Evolutionary conservation across 371 early-diverging fungal species (phyloP), one percentile per base, ranked within the genome.

Genomic region (Batrachochytrium dendrobatidis): DNA sequence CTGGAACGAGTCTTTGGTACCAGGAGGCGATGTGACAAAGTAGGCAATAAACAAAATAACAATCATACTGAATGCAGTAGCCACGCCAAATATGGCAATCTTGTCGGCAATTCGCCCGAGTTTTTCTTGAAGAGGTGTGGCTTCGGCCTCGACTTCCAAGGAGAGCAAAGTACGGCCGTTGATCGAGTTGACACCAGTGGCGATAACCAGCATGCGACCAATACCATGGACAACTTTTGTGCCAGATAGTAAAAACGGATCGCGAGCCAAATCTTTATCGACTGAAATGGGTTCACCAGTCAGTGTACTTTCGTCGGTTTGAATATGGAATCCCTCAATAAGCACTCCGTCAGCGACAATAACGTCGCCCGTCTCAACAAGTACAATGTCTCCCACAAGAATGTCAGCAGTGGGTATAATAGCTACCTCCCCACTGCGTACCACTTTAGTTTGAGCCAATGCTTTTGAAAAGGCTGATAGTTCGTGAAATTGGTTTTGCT

Each of bases 311-410:
- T 91, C 72, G 60, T 72, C 76, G n/a, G 58, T 24, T 18, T 52
- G 29, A 25, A 72, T 26, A 52, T 65, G 62, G 61, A 63, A 67
- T 0, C 64, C 63, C 32, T 64, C 51, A 29, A 76, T 44, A 28
- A 72, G 55, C n/a, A n/a, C n/a, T 60, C 91, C 91, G 67, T 97
- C 97, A 18, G 85, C 95, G 0, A 88, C 81, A 48, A 95, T 73
- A 39, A 95, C 86, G 64, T 95, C 96, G 55, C 97, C 98, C n/a
- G 94, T 90, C 68, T 97, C 95, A 35, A 97, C 76, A 50, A 85
- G 63, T 58, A 95, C 68, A 48, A 97, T 76, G 66, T 96, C 96
- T 4, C 46, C 95, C 94, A 20, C 31, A 3, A 17, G 32, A 39
- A n/a, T 54, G 2, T 59, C 48, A 12, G 57, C 32, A 31, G 62